Conservation (phyloP, 352 stramenopile species). For the Peronospora farinosa region DNA sequence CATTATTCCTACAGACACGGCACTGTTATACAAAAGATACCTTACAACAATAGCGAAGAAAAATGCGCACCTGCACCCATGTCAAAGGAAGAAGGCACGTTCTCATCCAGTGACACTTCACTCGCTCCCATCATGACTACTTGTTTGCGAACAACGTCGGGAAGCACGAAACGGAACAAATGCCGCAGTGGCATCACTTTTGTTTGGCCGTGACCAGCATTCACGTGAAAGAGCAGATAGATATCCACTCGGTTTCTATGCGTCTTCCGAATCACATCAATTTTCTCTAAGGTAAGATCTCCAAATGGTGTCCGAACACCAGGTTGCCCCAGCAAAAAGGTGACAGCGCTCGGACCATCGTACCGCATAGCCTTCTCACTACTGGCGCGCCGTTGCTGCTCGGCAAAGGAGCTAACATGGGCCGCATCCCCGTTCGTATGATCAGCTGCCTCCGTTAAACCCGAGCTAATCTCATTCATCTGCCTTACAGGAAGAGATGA, state of each 20-base stretch:
- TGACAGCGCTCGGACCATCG: slow-evolving; percentile 56
- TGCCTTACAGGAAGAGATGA: slow-evolving; percentile 22
- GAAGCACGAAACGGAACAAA: slow-evolving; percentile 74
- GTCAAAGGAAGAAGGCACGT: slow-evolving; percentile 58
- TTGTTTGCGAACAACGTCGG: slow-evolving; percentile 49
- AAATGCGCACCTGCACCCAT: slow-evolving; percentile 36
- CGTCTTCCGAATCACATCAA: slow-evolving; percentile 66
- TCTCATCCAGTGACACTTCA: slow-evolving; percentile 65
- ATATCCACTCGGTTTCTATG: slow-evolving; percentile 51
- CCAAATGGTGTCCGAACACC: slow-evolving; percentile 71
- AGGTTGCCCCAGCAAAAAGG: slow-evolving; percentile 56
- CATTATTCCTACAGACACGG: slow-evolving; percentile 27
- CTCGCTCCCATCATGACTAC: slow-evolving; percentile 63
- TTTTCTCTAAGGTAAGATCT: slow-evolving; percentile 75
- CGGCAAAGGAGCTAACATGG: slow-evolving; percentile 20
- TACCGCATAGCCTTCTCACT: slow-evolving; percentile 56
- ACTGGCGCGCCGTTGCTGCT: slow-evolving; percentile 17
- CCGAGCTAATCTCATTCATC: slow-evolving; percentile 16
- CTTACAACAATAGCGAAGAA: not conserved
- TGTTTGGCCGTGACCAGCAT: slow-evolving; percentile 39
- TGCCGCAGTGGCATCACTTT: slow-evolving; percentile 63
- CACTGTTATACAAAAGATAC: slow-evolving; percentile 1
- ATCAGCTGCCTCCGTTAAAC: slow-evolving; percentile 1
- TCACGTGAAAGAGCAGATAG: slow-evolving; percentile 73
- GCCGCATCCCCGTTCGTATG: slow-evolving; percentile 10